Conservation (phyloP, 2,329 filamentous ascomycete genomes). For the Mycosphaerelloides madeirae region DNA sequence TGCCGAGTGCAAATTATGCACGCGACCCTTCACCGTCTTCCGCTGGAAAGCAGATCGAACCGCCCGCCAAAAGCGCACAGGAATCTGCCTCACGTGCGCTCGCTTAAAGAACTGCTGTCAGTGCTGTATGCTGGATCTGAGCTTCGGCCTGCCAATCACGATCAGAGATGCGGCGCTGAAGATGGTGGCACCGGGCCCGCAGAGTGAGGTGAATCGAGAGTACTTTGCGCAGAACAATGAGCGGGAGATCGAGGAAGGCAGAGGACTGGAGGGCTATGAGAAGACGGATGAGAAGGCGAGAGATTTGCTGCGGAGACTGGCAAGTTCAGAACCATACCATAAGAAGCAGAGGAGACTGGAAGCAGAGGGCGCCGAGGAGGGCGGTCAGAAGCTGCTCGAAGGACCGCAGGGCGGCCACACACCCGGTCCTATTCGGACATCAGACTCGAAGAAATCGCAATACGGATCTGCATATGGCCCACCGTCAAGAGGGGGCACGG, state of each 20-base stretch:
- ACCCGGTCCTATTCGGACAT: conserved; percentile 74
- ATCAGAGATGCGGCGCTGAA: conserved; percentile 94
- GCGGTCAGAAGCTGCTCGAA: conserved; percentile 40
- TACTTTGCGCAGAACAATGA: conserved; percentile 98
- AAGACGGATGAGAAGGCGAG: conserved; percentile 96
- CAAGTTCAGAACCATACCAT: conserved; percentile 92
- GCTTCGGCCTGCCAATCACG: conserved; percentile 89
- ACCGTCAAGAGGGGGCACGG: conserved; percentile 13
- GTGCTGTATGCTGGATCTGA: conserved; percentile 96
- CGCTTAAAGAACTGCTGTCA: conserved; percentile 98
- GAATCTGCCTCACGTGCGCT: conserved; percentile 93
- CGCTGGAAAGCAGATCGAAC: conserved; percentile 91
- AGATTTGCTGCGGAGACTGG: conserved; percentile 76
- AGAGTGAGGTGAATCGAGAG: conserved; percentile 89
- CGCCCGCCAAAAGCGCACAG: conserved; percentile 85
- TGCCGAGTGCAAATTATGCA: conserved; percentile 67
- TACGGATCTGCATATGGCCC: conserved; percentile 30
- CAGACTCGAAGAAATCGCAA: conserved; percentile 45
- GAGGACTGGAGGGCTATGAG: conserved; percentile 83
- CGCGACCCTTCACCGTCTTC: conserved; percentile 92
- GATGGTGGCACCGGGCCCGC: conserved; percentile 91
- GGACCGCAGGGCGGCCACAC: conserved; percentile 36
- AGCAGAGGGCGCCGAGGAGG: conserved; percentile 35
- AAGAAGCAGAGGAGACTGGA: conserved; percentile 72
- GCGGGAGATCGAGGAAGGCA: conserved; percentile 86